phyloP scores from a whole-genome alignment of 345 rosid species.

The Populus alba region DNA sequence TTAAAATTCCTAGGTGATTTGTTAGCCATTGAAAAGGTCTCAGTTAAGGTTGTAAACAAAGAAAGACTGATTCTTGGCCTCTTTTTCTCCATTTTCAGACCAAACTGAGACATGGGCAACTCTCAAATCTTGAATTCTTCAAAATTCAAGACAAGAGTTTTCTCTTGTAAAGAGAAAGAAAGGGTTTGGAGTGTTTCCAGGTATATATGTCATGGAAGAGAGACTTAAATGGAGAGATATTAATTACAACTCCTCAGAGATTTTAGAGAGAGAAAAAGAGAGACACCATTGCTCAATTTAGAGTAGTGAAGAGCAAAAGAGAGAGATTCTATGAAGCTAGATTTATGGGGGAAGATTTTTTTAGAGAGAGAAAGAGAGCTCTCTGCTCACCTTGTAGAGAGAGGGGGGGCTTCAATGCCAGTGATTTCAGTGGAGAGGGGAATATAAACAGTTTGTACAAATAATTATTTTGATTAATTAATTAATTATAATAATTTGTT shows the following conservation, averaged over 20 bases:
- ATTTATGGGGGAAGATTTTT: background rate
- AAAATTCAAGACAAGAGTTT: background rate
- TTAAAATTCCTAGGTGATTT: background rate
- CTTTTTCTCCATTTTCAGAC: background rate
- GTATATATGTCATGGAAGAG: background rate
- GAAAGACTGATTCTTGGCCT: background rate
- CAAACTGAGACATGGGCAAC: background rate
- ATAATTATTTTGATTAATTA: background rate
- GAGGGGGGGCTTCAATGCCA: background rate
- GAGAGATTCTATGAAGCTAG: background rate
- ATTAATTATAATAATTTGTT: background rate
- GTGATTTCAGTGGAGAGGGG: background rate
- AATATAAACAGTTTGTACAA: background rate
- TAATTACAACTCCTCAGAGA: background rate
- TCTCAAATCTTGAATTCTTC: background rate
- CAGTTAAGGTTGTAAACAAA: background rate
- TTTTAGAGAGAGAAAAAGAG: background rate
- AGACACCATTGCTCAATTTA: background rate
- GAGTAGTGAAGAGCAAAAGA: background rate
- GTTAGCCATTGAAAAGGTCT: background rate
- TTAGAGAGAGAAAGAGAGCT: background rate
- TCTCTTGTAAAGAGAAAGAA: background rate
- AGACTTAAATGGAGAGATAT: background rate
- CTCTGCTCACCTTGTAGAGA: background rate
- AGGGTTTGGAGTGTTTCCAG: background rate